Evolutionary conservation across 352 stramenopile species (phyloP).

Genomic region (Globisporangium middletonii): DNA sequence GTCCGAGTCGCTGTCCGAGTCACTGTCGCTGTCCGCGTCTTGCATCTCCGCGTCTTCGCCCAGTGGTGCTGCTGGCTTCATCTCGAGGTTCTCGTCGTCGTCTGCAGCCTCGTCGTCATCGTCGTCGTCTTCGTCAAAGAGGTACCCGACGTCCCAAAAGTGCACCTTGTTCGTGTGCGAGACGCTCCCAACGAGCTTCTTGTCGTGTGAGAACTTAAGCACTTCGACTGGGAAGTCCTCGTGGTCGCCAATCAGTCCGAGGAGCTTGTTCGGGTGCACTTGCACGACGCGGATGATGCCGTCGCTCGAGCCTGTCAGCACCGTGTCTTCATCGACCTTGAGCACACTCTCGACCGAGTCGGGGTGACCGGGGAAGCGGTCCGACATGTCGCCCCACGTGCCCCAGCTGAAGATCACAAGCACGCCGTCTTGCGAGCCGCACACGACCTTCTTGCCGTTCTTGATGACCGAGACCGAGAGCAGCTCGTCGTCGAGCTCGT

Average conservation of each 20-base stretch:
- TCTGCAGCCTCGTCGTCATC: conserved; percentile 62
- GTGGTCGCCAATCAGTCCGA: conserved; percentile 94
- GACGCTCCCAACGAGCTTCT: conserved; percentile 89
- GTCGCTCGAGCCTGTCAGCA: conserved; percentile 95
- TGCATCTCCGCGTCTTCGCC: conserved; percentile 72
- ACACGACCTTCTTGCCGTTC: conserved; percentile 92
- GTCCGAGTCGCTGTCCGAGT: conserved; percentile 50
- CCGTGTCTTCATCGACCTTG: conserved; percentile 96
- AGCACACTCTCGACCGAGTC: conserved; percentile 93
- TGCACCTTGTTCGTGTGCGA: conserved; percentile 93
- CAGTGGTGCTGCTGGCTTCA: conserved; percentile 18
- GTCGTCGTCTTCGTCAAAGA: conserved; percentile 87
- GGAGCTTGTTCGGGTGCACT: conserved; percentile 94
- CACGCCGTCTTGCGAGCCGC: conserved; percentile 92
- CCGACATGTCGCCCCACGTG: conserved; percentile 94
- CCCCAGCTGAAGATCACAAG: conserved; percentile 94
- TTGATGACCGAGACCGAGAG: conserved; percentile 74
- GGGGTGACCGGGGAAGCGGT: conserved; percentile 94
- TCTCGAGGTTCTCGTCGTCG: conserved; percentile 29
- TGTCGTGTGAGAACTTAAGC: conserved; percentile 82
- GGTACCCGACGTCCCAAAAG: conserved; percentile 93
- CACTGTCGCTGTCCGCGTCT: conserved; percentile 76
- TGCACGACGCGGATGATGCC: conserved; percentile 94
- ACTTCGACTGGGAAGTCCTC: conserved; percentile 95
- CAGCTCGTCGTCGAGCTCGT: conserved; percentile 80